Evolutionary conservation across 805 yeast genomes (phyloP).

Genomic region (Candida pini): DNA sequence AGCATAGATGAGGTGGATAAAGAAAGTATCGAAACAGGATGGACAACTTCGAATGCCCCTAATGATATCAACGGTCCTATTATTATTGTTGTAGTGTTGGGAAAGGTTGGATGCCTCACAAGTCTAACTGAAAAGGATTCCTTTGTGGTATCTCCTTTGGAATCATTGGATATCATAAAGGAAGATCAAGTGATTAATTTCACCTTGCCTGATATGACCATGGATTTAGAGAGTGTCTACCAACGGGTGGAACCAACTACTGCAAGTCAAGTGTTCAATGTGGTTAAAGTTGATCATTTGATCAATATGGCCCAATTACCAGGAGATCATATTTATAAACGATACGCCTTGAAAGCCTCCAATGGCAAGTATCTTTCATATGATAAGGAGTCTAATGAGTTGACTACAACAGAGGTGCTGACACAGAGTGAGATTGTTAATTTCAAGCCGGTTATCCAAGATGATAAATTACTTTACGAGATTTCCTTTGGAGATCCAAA

Average conservation of each 20-base stretch:
- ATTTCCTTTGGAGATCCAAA: constrained; percentile 15
- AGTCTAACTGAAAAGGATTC: constrained; percentile 9
- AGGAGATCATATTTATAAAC: constrained; percentile 4
- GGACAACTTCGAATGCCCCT: constrained; percentile 22
- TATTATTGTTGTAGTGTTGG: constrained; percentile 12
- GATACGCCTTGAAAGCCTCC: constrained; percentile 19
- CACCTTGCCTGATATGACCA: constrained; percentile 8
- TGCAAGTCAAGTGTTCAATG: constrained; percentile 23
- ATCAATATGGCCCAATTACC: constrained; percentile 6
- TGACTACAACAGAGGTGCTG: constrained; percentile 21
- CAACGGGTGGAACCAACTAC: constrained; percentile 22
- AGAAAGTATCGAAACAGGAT: constrained; percentile 20
- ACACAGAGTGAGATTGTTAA: constrained; percentile 25
- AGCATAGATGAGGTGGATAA: constrained; percentile 14
- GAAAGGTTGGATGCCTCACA: constrained; percentile 12
- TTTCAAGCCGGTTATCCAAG: constrained; percentile 6
- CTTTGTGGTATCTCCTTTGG: constrained; percentile 8
- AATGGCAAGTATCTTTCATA: constrained; percentile 20
- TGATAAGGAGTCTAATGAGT: constrained; percentile 11
- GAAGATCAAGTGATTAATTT: constrained; percentile 14
- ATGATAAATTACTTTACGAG: constrained; percentile 2
- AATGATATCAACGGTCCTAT: constrained; percentile 25
- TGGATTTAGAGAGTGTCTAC: constrained; percentile 5
- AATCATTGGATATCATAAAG: constrained; percentile 8
- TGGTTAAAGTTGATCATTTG: constrained; percentile 19